Conservation (phyloP, 1,139 yeast genomes). For the Kodamaea sp. region DNA sequence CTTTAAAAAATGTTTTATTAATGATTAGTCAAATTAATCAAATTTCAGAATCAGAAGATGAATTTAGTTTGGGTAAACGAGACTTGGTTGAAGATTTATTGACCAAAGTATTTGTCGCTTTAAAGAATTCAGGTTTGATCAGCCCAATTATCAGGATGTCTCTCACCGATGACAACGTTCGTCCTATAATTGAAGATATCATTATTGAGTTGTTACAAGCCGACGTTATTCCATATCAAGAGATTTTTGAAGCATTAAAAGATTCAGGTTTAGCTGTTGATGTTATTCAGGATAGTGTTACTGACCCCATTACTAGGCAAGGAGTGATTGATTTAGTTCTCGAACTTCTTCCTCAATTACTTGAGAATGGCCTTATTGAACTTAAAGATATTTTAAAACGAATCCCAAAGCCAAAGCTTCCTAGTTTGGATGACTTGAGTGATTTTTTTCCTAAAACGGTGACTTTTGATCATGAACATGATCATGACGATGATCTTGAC, state of each 20-base stretch:
- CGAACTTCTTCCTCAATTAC: constrained; percentile 27
- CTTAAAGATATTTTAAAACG: constrained; percentile 3
- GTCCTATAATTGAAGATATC: constrained; percentile 24
- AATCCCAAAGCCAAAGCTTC: constrained; percentile 3
- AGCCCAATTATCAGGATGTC: constrained; percentile 26
- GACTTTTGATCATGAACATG: too few species aligned
- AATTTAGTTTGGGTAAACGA: constrained; percentile 5
- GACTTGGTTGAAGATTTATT: constrained; percentile 20
- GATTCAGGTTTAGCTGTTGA: constrained; percentile 33
- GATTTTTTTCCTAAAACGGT: background rate
- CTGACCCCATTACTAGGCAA: constrained; percentile 28
- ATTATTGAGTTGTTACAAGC: constrained; percentile 27
- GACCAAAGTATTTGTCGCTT: constrained; percentile 22
- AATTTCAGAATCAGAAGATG: constrained; percentile 1
- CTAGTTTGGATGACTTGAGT: constrained; percentile 3
- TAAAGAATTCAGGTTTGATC: constrained; percentile 32
- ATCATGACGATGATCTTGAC: too few species aligned
- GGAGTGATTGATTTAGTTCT: constrained; percentile 27
- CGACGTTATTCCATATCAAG: constrained; percentile 33
- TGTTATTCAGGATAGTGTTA: constrained; percentile 23
- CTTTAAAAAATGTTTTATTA: constrained; percentile 11
- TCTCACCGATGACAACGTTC: constrained; percentile 29
- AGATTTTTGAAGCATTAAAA: constrained; percentile 29
- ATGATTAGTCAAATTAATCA: constrained; percentile 11
- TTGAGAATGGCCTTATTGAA: constrained; percentile 12